Evolutionary conservation across 1,139 yeast species (phyloP), one percentile per base, ranked within the genome.

Genomic region (Meyerozyma guilliermondii): DNA sequence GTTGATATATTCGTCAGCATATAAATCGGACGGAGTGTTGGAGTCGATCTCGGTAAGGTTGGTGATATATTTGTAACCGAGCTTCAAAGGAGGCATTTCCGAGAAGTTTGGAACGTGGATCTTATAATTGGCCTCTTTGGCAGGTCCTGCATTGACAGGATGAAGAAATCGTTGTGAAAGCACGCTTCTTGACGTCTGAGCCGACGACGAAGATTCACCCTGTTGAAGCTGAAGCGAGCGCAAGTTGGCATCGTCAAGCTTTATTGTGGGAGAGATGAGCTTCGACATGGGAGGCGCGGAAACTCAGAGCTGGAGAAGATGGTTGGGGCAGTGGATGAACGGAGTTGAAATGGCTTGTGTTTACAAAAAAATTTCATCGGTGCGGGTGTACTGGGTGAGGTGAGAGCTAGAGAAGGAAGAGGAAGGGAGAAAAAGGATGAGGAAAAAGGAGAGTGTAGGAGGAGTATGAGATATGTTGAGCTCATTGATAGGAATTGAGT

Each of bases 21-120:
- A 72, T 43, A 73, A 58, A 50, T 73, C 78, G 7, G 66, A 61
- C 3, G 78, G 78, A 13, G 70, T 63, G 66, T 65, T 66, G 31
- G 74, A 65, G 49, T 73, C 78, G 42, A 72, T 69, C 45, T 67
- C 68, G 51, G 65, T 69, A 51, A 71, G 60, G 49, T 72, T 76
- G 20, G 71, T 58, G 49, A 73, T 69, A 54, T 70, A 72, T 53
- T 70, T 71, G 41, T 64, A 62, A 5, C 76, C 74, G 48, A 73
- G 58, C 50, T 67, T 63, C 39, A 71, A 60, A 8, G 78, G 78
- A 16, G 74, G 62, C 47, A 71, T 60, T 42, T 61, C 68, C 41
- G 71, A 64, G 49, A 72, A 71, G 54, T 69, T 71, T 36, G 76
- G 73, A 20, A 73, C 67, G 44, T 63, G 67, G 45, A 72, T 65